Conservation (phyloP, 164 flowering plant species). For the Buxus sempervirens region DNA sequence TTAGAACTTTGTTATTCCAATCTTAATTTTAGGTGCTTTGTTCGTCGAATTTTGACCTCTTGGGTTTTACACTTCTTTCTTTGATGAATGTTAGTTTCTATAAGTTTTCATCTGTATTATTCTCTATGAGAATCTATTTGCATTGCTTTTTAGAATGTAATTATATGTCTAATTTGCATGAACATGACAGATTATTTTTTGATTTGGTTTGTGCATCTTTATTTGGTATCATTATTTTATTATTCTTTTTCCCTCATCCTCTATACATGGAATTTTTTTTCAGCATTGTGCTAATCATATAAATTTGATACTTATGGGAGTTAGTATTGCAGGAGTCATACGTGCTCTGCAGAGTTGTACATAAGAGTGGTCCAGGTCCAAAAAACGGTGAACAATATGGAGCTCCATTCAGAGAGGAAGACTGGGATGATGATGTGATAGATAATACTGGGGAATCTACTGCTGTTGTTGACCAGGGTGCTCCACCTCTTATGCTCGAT, state of each 20-base stretch:
- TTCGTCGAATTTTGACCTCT: too few relatives aligned
- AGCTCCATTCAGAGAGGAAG: conserved; percentile 76
- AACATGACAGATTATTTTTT: not conserved
- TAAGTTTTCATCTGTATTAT: too few relatives aligned
- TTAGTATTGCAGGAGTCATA: conserved; percentile 55
- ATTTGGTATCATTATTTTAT: not conserved
- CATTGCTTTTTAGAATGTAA: not conserved
- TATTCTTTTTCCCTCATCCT: not conserved
- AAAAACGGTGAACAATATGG: conserved; percentile 86
- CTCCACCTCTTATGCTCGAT: conserved; percentile 1
- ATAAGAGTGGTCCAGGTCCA: conserved; percentile 83
- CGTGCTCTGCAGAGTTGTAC: conserved; percentile 61
- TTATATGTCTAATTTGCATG: not conserved
- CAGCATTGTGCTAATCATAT: not conserved
- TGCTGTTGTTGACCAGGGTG: conserved; percentile 8
- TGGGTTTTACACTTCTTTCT: too few relatives aligned
- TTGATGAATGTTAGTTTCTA: too few relatives aligned
- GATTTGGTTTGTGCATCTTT: conserved; percentile 2
- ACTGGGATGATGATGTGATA: conserved; percentile 51
- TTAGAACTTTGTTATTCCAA: too few relatives aligned
- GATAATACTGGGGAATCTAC: conserved; percentile 2
- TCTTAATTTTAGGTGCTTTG: too few relatives aligned
- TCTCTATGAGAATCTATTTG: too few relatives aligned
- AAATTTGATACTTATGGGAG: not conserved
- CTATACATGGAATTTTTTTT: not conserved